phyloP scores from a whole-genome alignment of 2,329 filamentous ascomycete species.

The Colletotrichum sp. region DNA sequence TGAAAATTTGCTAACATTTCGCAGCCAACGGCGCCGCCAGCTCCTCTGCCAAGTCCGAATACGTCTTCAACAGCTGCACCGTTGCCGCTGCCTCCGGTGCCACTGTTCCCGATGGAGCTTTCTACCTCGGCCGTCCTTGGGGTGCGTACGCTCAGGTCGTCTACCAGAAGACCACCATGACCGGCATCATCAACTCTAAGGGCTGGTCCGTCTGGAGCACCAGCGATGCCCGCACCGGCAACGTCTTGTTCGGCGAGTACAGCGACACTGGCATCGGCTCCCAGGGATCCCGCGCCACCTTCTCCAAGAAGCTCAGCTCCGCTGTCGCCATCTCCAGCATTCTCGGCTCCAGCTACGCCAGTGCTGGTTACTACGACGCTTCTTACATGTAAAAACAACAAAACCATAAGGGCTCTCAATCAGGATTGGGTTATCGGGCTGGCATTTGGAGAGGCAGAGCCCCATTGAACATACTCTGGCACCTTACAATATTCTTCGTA shows the following conservation, averaged over 20 bases:
- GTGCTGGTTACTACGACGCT: conserved; percentile 29
- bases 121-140: conserved; percentile 56
- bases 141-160: conserved; percentile 49
- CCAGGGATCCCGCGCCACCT: conserved; percentile 54
- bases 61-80: conserved; percentile 50
- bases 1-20: background rate
- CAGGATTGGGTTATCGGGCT: background rate
- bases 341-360: conserved; percentile 29
- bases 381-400: conserved; percentile 26
- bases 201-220: conserved; percentile 64
- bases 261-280: conserved; percentile 63
- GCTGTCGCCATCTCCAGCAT: conserved; percentile 36
- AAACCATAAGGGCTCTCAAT: background rate
- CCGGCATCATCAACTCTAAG: conserved; percentile 59
- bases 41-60: conserved; percentile 38
- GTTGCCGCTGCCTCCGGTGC: conserved; percentile 43
- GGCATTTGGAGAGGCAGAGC: background rate
- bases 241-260: conserved; percentile 64
- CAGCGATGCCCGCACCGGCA: conserved; percentile 50
- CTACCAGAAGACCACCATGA: conserved; percentile 54
- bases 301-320: conserved; percentile 36
- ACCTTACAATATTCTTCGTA: background rate
- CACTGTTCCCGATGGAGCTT: conserved; percentile 39
- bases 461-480: background rate
- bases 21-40: conserved; percentile 46